phyloP scores from a whole-genome alignment of 2,329 filamentous ascomycete species.

The Escovopsis weberi region DNA sequence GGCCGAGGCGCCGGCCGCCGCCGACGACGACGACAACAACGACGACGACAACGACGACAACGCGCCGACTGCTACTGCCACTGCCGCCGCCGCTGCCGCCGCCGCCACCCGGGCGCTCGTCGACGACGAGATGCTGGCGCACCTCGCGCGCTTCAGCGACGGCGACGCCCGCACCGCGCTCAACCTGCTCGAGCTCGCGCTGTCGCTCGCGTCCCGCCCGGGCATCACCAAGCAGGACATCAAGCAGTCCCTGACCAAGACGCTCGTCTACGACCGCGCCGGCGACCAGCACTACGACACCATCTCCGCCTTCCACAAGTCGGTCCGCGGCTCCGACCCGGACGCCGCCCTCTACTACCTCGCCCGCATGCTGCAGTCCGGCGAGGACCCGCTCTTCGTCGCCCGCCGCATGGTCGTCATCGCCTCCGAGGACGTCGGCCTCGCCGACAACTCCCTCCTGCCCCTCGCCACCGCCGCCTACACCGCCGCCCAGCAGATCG shows the following conservation, averaged over 20 bases:
- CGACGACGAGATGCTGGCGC: slow-evolving; percentile 61
- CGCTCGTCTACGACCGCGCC: slow-evolving; percentile 83
- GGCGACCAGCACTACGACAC: slow-evolving; percentile 97
- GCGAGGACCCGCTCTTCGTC: slow-evolving; percentile 86
- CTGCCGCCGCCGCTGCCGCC: too few relatives aligned
- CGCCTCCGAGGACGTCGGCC: slow-evolving; percentile 82
- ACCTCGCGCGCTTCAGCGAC: slow-evolving; percentile 76
- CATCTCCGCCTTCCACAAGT: slow-evolving; percentile 95
- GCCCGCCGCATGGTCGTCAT: slow-evolving; percentile 89
- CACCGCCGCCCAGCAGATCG: slow-evolving; percentile 80
- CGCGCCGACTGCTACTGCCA: too few relatives aligned
- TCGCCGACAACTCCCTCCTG: slow-evolving; percentile 76
- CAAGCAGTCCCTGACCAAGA: slow-evolving; percentile 75
- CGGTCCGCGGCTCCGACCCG: slow-evolving; percentile 71
- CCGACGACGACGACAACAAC: slow-evolving; percentile 30
- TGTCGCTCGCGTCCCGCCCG: slow-evolving; percentile 48
- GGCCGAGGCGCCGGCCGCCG: slow-evolving; percentile 34
- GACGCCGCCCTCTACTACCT: slow-evolving; percentile 91
- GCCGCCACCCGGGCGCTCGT: too few relatives aligned
- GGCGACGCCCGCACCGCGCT: slow-evolving; percentile 87
- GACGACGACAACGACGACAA: too few relatives aligned
- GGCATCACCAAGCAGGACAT: slow-evolving; percentile 60
- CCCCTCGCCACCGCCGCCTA: slow-evolving; percentile 75
- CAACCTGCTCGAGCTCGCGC: slow-evolving; percentile 79
- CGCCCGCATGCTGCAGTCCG: slow-evolving; percentile 86